Percentiles rank a stretch among this genome's conserved stretches.
phyloP scores from a whole-genome alignment of 140 eudicot genomes.

The Cichorium intybus region DNA sequence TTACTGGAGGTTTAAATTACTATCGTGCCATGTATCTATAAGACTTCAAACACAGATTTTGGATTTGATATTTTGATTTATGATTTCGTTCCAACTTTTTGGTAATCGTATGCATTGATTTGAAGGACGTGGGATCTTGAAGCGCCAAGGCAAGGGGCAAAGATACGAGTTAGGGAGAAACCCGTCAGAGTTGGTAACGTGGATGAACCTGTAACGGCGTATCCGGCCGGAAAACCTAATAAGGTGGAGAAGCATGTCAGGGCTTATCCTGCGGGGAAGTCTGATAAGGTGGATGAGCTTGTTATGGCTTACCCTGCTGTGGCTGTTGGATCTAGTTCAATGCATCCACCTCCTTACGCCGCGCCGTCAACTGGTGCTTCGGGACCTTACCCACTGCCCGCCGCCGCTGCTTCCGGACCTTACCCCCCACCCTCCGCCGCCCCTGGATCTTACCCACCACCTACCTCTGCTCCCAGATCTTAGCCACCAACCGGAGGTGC shows the following conservation, averaged over 20 bases:
- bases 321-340: conserved; percentile 12
- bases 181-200: not conserved
- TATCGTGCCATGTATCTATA: conserved; percentile 51
- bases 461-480: conserved; percentile 2
- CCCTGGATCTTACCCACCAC: conserved; percentile 8
- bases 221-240: conserved; percentile 14
- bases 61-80: too few relatives aligned
- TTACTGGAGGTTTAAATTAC: conserved; percentile 46
- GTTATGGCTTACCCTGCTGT: conserved; percentile 25
- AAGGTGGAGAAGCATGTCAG: conserved; percentile 3
- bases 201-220: conserved; percentile 36
- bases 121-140: conserved; percentile 56
- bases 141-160: conserved; percentile 52
- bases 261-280: conserved; percentile 19
- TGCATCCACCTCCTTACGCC: conserved; percentile 24
- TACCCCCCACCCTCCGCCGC: conserved; percentile 31
- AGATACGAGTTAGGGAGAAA: conserved; percentile 31
- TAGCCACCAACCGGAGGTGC: conserved; percentile 20
- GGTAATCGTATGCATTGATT: too few relatives aligned
- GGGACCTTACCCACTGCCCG: not conserved
- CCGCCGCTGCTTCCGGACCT: not conserved
- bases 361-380: conserved; percentile 3
- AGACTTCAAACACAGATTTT: too few relatives aligned
- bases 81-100: too few relatives aligned
- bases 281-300: conserved; percentile 6